phyloP scores from a whole-genome alignment of 129 eudicot genomes.

The Flaveria trinervia region DNA sequence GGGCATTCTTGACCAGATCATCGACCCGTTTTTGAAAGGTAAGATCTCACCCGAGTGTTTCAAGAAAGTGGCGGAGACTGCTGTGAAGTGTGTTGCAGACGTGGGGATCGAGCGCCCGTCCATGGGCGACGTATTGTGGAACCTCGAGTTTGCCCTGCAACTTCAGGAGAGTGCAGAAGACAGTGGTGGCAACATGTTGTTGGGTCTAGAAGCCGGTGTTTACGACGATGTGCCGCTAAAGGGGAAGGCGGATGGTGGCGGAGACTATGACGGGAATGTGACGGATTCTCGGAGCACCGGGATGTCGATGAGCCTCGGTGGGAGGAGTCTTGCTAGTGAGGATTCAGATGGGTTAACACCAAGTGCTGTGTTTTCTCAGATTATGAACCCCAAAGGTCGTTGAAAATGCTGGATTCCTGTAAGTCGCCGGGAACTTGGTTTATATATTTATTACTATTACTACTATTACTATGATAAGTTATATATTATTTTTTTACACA shows the following conservation, averaged over 20 bases:
- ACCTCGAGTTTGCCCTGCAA: slow-evolving; percentile 85
- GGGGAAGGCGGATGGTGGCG: slow-evolving; percentile 53
- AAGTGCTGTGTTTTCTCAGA: slow-evolving; percentile 92
- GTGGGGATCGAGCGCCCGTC: slow-evolving; percentile 88
- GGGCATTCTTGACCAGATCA: slow-evolving; percentile 82
- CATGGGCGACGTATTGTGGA: slow-evolving; percentile 95
- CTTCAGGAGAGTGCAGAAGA: slow-evolving; percentile 96
- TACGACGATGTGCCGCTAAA: slow-evolving; percentile 41
- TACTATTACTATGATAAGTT: neutral
- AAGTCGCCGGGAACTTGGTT: slow-evolving; percentile 7
- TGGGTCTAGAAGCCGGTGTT: slow-evolving; percentile 50
- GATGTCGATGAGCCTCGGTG: slow-evolving; percentile 88
- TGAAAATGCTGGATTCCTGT: slow-evolving; percentile 27
- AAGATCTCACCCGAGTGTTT: slow-evolving; percentile 85
- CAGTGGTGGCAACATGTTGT: slow-evolving; percentile 59
- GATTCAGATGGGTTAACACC: slow-evolving; percentile 92
- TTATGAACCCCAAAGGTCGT: slow-evolving; percentile 95
- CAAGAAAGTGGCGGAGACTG: slow-evolving; percentile 79
- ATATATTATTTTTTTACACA: slow-evolving; percentile 10
- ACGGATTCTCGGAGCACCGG: slow-evolving; percentile 85
- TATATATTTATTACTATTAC: slow-evolving; percentile 15
- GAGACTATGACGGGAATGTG: slow-evolving; percentile 54
- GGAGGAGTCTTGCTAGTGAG: slow-evolving; percentile 89
- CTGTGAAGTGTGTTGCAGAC: slow-evolving; percentile 84
- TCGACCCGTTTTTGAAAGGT: slow-evolving; percentile 80